These are phyloP conservation scores for Paxillus rubicundulus DNA, from an alignment of 768 basidiomycete species.

Conservation along the genomic window DNA sequence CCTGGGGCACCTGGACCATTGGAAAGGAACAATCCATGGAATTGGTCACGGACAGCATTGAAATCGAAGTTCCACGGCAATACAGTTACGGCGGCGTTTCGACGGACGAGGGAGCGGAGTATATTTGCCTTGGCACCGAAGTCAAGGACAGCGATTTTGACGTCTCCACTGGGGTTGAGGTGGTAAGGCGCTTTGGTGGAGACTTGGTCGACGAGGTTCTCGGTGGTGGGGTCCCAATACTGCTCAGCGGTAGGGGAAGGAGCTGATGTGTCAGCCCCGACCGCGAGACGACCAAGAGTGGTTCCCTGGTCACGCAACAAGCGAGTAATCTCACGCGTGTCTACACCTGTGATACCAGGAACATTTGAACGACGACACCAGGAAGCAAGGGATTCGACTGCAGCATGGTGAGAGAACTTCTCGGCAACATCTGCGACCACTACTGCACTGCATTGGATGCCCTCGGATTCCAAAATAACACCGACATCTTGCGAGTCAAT, in stretches of 20 bases:
- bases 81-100: constrained; percentile 91
- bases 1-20: constrained; percentile 96
- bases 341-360: constrained; percentile 94
- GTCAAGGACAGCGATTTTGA: constrained; percentile 94
- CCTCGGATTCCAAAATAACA: constrained; percentile 82
- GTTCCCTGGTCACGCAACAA: constrained; percentile 96
- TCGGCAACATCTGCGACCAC: constrained; percentile 95
- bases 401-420: constrained; percentile 90
- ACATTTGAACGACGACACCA: constrained; percentile 92
- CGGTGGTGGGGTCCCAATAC: constrained; percentile 89
- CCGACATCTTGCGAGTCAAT: constrained; percentile 76
- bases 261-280: constrained; percentile 68
- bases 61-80: constrained; percentile 98
- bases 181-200: constrained; percentile 84
- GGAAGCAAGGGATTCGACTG: constrained; percentile 86
- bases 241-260: constrained; percentile 61
- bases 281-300: constrained; percentile 86
- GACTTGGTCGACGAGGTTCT: constrained; percentile 92
- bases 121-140: constrained; percentile 99
- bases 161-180: constrained; percentile 82
- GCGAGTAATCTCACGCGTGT: constrained; percentile 93
- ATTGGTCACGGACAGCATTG: constrained; percentile 85
- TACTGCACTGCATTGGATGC: constrained; percentile 88
- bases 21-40: constrained; percentile 91
- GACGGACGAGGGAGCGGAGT: constrained; percentile 84